Evolutionary conservation across 2,329 filamentous ascomycete genomes (phyloP).

Genomic region (Ascochyta fabae): DNA sequence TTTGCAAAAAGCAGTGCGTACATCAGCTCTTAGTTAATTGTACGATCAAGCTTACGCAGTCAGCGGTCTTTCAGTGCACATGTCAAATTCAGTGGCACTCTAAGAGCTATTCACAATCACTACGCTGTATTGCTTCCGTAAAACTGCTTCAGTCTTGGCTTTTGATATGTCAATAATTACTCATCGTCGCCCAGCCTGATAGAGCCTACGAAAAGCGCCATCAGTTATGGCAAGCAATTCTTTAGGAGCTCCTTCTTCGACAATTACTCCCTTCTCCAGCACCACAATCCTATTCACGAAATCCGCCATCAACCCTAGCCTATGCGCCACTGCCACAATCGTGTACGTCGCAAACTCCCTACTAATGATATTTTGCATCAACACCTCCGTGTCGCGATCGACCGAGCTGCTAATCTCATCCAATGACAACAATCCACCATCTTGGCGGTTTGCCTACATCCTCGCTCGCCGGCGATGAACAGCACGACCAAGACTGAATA

Average conservation of each 20-base stretch:
- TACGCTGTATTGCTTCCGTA: no score
- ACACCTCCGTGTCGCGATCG: conserved; percentile 62
- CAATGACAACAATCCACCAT: conserved; percentile 19
- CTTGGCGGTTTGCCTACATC: neutral
- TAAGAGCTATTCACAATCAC: no score
- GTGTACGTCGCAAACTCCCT: conserved; percentile 53
- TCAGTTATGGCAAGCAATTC: no score
- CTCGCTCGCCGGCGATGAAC: conserved; percentile 48
- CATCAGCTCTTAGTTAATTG: no score
- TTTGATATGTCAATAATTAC: no score
- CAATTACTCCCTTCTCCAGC: conserved; percentile 43
- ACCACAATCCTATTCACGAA: conserved; percentile 23
- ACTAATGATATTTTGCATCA: conserved; percentile 62
- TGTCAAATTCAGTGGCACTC: no score
- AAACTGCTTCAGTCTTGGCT: no score
- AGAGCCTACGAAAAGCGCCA: no score
- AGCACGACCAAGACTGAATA: conserved; percentile 65
- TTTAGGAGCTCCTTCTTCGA: neutral
- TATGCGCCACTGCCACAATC: conserved; percentile 18
- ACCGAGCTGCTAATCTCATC: conserved; percentile 49
- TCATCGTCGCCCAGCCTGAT: no score
- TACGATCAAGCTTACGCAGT: no score
- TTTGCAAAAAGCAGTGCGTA: no score
- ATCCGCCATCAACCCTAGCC: conserved; percentile 17
- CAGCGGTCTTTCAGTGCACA: no score